Evolutionary conservation across 2,329 filamentous ascomycete genomes (phyloP).

Genomic region (Colletotrichum paranaense): DNA sequence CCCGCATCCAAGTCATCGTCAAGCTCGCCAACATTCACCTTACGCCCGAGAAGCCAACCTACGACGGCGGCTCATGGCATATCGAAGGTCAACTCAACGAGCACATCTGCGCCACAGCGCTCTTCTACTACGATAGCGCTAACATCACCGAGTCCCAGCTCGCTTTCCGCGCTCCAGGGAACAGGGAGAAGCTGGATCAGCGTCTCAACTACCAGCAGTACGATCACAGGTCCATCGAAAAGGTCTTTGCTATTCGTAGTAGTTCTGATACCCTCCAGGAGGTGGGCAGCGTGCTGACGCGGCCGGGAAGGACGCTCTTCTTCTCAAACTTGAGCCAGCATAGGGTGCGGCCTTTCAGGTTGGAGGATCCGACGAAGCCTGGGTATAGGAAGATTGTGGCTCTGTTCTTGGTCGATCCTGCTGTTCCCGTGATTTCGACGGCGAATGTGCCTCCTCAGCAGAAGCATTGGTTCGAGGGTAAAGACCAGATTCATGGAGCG

Average conservation of each 20-base stretch:
- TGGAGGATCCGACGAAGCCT: constrained; percentile 61
- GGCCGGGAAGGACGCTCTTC: constrained; percentile 60
- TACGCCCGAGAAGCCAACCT: constrained; percentile 66
- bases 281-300: constrained; percentile 60
- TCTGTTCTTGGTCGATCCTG: constrained; percentile 70
- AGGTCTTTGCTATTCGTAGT: constrained; percentile 47
- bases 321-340: constrained; percentile 69
- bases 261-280: constrained; percentile 46
- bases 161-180: constrained; percentile 58
- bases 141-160: constrained; percentile 68
- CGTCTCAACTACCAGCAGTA: constrained; percentile 45
- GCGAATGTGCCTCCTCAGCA: constrained; percentile 58
- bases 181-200: constrained; percentile 42
- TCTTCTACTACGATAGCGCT: constrained; percentile 71
- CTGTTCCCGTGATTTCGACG: constrained; percentile 54
- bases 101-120: constrained; percentile 70
- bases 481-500: constrained; percentile 37
- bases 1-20: constrained; percentile 69
- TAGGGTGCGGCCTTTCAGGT: constrained; percentile 60
- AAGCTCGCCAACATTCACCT: constrained; percentile 73
- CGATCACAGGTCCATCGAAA: constrained; percentile 47
- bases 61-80: constrained; percentile 65
- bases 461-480: constrained; percentile 48
- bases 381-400: constrained; percentile 72
- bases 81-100: constrained; percentile 70